Evolutionary conservation across 805 yeast genomes (phyloP).

Genomic region (Barnettozyma vustinii): DNA sequence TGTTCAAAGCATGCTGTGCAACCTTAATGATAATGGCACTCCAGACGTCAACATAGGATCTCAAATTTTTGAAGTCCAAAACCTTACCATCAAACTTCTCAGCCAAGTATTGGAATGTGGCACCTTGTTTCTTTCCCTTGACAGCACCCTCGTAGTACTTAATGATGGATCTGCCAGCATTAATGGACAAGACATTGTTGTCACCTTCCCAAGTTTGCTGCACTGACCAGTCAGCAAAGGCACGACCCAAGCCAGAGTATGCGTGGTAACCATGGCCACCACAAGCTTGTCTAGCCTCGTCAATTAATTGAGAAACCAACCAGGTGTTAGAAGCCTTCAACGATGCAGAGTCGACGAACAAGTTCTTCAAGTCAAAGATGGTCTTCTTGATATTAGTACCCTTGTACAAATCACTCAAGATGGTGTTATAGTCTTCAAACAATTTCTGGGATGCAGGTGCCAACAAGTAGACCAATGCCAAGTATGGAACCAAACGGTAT

Average conservation of each 20-base stretch:
- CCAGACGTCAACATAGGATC: conserved; percentile 25
- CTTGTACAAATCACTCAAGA: conserved; percentile 48
- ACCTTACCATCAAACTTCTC: conserved; percentile 23
- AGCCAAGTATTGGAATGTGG: conserved; percentile 27
- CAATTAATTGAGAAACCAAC: conserved; percentile 74
- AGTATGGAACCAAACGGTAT: conserved; percentile 77
- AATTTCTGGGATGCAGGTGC: conserved; percentile 66
- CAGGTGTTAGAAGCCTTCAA: conserved; percentile 88
- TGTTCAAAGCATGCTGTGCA: conserved; percentile 26
- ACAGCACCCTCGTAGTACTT: conserved; percentile 36
- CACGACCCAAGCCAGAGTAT: conserved; percentile 88
- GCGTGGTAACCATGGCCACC: conserved; percentile 96
- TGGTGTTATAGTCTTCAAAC: conserved; percentile 42
- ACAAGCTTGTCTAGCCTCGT: conserved; percentile 88
- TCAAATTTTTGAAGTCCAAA: conserved; percentile 20
- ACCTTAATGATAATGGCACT: conserved; percentile 32
- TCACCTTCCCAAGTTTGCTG: conserved; percentile 99
- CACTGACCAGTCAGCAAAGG: conserved; percentile 91
- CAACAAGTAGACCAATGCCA: conserved; percentile 74
- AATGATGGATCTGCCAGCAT: conserved; percentile 69
- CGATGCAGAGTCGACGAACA: conserved; percentile 82
- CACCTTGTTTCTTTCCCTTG: conserved; percentile 29
- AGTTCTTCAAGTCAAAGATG: conserved; percentile 61
- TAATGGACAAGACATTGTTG: conserved; percentile 78
- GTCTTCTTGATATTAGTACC: conserved; percentile 42